Evolutionary conservation across 306 rosid species (phyloP), one percentile per base, ranked within the genome.

Genomic region (Acmispon strigosus): DNA sequence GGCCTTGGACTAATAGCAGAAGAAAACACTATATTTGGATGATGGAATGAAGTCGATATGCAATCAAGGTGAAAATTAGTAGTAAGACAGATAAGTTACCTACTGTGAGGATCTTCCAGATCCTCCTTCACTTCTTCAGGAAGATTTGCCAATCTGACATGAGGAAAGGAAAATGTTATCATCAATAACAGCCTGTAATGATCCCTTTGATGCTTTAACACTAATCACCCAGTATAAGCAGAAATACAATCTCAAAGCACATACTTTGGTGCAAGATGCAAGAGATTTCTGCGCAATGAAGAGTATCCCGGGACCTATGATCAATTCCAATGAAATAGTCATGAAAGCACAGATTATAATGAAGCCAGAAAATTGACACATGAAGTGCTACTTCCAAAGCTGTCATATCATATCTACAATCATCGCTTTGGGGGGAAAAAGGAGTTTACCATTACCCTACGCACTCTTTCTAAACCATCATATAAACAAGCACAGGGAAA

Each of bases 51-150:
- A 55, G 79, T 45, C 45, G 41, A 62, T 49, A 51, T 48, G 47
- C 29, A 27, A 64, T 5, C 16, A 9, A 52, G 68, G 61, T 45
- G 62, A 76, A 80, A 55, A 64, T 63, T 34, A 64, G 64, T 1
- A 20, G 16, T 60, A 16, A 74, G 27, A 63, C 48, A 66, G 75
- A 18, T 18, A 58, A 60, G 62, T 77, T 88, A 94, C 97, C 95
- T 89, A 62, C 92, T 89, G 43, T 67, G 68, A 78, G 96, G 96
- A 76, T 94, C 97, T 81, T 90, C 97, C 44, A 94, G 90, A 51
- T 78, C 82, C 81, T 86, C 85, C 83, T 83, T 94, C 79, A 70
- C 88, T 72, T 89, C 86, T 76, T 87, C 73, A 4, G 97, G 96
- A 67, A 89, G 85, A 80, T 71, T 82, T 20, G 92, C 96, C 80